phyloP scores from a whole-genome alignment of 2,329 filamentous ascomycete genomes.

The Verticillium longisporum region DNA sequence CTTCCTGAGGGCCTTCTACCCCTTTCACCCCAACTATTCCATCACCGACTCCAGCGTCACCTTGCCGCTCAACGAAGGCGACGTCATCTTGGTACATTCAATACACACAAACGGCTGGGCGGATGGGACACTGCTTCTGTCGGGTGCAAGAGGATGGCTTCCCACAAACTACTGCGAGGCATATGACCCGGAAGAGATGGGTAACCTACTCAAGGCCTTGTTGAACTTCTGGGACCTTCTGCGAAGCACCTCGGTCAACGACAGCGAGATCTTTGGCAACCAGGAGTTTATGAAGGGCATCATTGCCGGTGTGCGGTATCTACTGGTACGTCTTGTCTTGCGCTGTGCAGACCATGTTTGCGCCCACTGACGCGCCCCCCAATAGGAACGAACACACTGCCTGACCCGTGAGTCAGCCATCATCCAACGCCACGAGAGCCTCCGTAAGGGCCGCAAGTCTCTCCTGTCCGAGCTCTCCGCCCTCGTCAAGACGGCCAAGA shows the following conservation, averaged over 20 bases:
- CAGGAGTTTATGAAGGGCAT: constrained; percentile 93
- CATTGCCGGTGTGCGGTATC: constrained; percentile 84
- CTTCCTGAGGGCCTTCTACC: constrained; percentile 90
- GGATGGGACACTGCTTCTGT: constrained; percentile 82
- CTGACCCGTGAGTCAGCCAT: constrained; percentile 73
- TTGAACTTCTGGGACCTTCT: constrained; percentile 91
- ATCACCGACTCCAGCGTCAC: constrained; percentile 83
- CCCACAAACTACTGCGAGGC: constrained; percentile 97
- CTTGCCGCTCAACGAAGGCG: constrained; percentile 79
- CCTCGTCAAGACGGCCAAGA: constrained; percentile 83
- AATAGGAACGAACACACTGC: constrained; percentile 85
- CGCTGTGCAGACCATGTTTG: not conserved
- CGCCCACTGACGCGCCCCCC: not conserved
- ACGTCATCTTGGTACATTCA: constrained; percentile 89
- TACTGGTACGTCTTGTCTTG: constrained; percentile 62
- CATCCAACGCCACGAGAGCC: constrained; percentile 66
- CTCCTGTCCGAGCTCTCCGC: constrained; percentile 83
- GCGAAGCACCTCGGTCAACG: constrained; percentile 67
- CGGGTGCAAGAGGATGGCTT: constrained; percentile 86
- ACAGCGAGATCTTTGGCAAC: constrained; percentile 74
- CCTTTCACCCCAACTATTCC: constrained; percentile 74
- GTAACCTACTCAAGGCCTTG: constrained; percentile 75
- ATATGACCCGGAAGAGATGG: constrained; percentile 85
- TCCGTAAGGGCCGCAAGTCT: constrained; percentile 78
- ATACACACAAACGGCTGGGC: constrained; percentile 99